Conservation (phyloP, 768 basidiomycete species). For the Holtermannia corniformis region DNA sequence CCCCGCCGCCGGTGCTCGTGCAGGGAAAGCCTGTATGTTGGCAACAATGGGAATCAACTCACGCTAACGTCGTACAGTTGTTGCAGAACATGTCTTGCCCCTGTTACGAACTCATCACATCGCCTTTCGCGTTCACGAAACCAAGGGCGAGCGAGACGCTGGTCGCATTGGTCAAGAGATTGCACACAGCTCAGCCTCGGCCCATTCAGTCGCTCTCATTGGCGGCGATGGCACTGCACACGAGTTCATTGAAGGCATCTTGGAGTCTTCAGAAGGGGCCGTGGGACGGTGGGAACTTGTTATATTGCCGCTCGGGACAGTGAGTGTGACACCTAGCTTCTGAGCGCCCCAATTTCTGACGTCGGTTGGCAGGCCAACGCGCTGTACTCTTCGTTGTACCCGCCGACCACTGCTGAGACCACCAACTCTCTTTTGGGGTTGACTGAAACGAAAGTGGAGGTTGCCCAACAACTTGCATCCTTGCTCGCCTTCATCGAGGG, state of each 20-base stretch:
- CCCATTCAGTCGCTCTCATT: constrained; percentile 16
- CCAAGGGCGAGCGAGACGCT: constrained; percentile 42
- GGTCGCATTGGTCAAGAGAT: constrained; percentile 20
- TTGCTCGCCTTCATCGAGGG: constrained; percentile 49
- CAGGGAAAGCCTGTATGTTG: too few relatives aligned
- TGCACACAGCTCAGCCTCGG: neutral
- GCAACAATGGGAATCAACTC: too few relatives aligned
- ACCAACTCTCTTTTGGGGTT: too few relatives aligned
- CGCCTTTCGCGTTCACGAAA: constrained; percentile 47
- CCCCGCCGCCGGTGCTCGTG: too few relatives aligned
- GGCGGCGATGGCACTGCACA: constrained; percentile 92
- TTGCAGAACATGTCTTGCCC: constrained; percentile 57
- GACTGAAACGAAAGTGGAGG: too few relatives aligned
- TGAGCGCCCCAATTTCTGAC: constrained; percentile 29
- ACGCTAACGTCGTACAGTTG: too few relatives aligned
- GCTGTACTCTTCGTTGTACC: constrained; percentile 68
- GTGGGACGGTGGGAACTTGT: constrained; percentile 21
- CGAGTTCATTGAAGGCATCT: constrained; percentile 65
- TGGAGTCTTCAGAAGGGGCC: constrained; percentile 3
- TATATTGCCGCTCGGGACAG: constrained; percentile 28
- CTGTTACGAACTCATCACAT: constrained; percentile 46
- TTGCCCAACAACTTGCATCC: constrained; percentile 49
- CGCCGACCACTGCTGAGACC: constrained; percentile 42
- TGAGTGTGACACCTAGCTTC: constrained; percentile 12
- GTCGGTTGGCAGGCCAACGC: constrained; percentile 68